These are phyloP conservation scores for Sporothrix protearum DNA, from an alignment of 2,329 filamentous ascomycete genomes.

Conservation along the genomic window DNA sequence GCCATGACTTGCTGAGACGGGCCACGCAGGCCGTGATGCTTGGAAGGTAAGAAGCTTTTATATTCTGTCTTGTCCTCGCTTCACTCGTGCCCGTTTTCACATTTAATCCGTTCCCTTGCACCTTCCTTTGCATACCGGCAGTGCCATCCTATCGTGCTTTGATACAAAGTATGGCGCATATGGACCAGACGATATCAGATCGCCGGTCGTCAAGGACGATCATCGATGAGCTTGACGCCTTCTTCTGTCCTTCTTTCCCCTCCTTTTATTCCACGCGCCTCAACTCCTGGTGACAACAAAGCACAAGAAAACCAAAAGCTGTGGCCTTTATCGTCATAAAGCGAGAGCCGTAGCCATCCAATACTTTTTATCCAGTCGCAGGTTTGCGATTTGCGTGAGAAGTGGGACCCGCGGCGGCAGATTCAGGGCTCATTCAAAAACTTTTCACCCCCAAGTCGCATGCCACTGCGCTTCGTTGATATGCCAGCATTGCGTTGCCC, in stretches of 20 bases:
- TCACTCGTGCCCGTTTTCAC: not conserved
- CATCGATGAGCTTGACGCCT: not conserved
- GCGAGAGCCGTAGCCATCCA: not conserved
- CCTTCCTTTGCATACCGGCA: not conserved
- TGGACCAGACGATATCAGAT: slow-evolving; percentile 3
- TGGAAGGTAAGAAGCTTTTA: slow-evolving; percentile 51
- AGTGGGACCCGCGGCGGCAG: not conserved
- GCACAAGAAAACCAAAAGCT: not conserved
- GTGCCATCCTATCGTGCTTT: not conserved
- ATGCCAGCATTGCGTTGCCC: not conserved
- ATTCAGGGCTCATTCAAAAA: not conserved
- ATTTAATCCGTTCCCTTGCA: not conserved
- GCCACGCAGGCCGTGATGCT: slow-evolving; percentile 62
- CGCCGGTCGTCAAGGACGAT: not conserved
- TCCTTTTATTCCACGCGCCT: not conserved
- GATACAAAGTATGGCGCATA: too few relatives aligned
- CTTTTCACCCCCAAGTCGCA: not conserved
- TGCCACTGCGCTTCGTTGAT: not conserved
- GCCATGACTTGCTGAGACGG: slow-evolving; percentile 55
- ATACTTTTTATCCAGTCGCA: not conserved
- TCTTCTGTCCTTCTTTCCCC: not conserved
- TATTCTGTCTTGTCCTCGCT: not conserved
- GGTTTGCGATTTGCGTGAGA: not conserved
- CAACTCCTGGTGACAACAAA: not conserved
- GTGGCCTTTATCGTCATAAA: not conserved